These are phyloP conservation scores for Pisolithus tinctorius DNA, from an alignment of 768 basidiomycete species.

Conservation along the genomic window DNA sequence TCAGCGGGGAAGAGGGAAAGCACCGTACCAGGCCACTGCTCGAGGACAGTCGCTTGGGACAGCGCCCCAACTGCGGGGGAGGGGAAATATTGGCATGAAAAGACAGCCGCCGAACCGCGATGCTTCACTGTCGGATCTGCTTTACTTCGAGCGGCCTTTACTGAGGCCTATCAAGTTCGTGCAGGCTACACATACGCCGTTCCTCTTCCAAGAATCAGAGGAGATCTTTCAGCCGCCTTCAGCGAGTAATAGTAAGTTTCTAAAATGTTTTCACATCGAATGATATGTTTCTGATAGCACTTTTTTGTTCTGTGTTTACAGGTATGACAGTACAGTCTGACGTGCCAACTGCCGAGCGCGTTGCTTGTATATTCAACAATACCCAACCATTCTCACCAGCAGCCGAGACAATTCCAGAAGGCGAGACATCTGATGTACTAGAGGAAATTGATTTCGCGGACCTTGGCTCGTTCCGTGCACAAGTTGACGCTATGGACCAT, in stretches of 20 bases:
- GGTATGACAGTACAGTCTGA: constrained; percentile 43
- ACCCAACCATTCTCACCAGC: constrained; percentile 12
- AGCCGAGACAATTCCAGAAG: constrained; percentile 25
- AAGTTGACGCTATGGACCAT: constrained; percentile 28
- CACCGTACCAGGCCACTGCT: not conserved
- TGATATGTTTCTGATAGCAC: constrained; percentile 1
- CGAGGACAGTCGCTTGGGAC: not conserved
- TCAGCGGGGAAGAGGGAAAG: constrained; percentile 1
- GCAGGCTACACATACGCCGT: constrained; percentile 43
- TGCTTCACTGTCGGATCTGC: constrained; percentile 46
- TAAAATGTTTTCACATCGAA: not conserved
- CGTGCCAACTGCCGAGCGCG: constrained; percentile 65
- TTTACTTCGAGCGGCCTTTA: constrained; percentile 53
- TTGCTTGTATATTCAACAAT: constrained; percentile 56
- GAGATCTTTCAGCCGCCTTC: constrained; percentile 51
- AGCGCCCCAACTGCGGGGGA: not conserved
- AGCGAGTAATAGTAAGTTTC: constrained; percentile 44
- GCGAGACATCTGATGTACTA: constrained; percentile 28
- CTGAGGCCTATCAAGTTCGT: constrained; percentile 69
- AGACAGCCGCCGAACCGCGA: constrained; percentile 17
- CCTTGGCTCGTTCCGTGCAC: constrained; percentile 38
- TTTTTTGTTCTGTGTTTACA: not conserved
- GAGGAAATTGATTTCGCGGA: constrained; percentile 67
- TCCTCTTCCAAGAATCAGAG: constrained; percentile 50
- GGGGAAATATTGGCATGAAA: not conserved